A percentile compares a stretch with the other conserved stretches of the same genome.
phyloP scores from a whole-genome alignment of 73 alveolate species.

The Uronychia binucleata region DNA sequence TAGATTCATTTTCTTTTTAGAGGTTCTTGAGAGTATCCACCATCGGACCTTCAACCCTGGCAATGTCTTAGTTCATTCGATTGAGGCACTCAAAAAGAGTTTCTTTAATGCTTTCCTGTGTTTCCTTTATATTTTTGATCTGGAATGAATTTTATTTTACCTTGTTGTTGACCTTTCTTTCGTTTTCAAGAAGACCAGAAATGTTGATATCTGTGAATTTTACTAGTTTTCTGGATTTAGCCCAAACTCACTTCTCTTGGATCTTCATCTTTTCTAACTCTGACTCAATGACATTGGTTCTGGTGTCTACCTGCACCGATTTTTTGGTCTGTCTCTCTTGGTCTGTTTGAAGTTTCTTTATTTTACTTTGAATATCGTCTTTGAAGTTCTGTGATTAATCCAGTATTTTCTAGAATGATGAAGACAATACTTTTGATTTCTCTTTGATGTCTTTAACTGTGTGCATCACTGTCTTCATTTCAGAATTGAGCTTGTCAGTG shows the following conservation, averaged over 20 bases:
- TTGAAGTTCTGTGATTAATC: not conserved
- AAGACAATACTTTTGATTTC: not conserved
- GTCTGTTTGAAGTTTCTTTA: not conserved
- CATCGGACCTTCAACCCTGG: constrained; percentile 22
- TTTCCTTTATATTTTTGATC: not conserved
- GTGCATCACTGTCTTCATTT: constrained; percentile 2
- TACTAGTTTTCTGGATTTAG: constrained; percentile 4
- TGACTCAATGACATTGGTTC: constrained; percentile 6
- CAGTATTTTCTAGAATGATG: constrained; percentile 7
- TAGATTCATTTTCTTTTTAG: constrained; percentile 23
- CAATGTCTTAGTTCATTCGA: not conserved
- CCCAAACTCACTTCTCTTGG: constrained; percentile 21
- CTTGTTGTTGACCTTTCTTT: too few relatives aligned
- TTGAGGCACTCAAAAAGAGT: not conserved
- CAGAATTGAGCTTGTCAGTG: constrained; percentile 1
- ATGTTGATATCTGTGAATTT: constrained; percentile 27
- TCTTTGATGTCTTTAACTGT: not conserved
- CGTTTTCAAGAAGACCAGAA: not conserved
- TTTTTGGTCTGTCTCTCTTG: constrained; percentile 23
- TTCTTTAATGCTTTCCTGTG: not conserved
- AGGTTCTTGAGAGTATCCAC: constrained; percentile 12
- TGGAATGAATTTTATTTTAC: too few relatives aligned
- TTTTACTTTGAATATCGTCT: not conserved
- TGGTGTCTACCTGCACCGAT: constrained; percentile 17
- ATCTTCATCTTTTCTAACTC: constrained; percentile 36